A percentile compares a stretch with the other conserved stretches of the same genome.
Evolutionary conservation across 2,329 filamentous ascomycete species (phyloP).

Genomic region (Fusarium camptoceras): DNA sequence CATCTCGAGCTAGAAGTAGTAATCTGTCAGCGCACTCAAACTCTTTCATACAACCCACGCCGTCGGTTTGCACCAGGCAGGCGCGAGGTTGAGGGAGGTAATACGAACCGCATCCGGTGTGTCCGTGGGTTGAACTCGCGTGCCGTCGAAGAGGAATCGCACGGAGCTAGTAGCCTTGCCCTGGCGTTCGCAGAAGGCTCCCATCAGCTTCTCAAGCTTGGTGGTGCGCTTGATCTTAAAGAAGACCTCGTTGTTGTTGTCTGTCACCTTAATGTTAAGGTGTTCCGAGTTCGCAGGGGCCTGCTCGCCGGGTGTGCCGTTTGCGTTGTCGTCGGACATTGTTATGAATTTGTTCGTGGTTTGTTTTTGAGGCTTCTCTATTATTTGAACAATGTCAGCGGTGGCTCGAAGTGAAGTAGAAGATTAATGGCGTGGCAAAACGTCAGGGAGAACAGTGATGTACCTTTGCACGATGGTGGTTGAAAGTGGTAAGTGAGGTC

Average conservation of each 20-base stretch:
- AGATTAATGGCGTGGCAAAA: slow-evolving; percentile 18
- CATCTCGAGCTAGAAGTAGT: slow-evolving; percentile 84
- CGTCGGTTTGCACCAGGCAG: not conserved
- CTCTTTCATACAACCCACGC: not conserved
- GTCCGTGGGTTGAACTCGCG: slow-evolving; percentile 87
- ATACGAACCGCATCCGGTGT: slow-evolving; percentile 88
- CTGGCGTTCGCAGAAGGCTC: slow-evolving; percentile 95
- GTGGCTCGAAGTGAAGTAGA: slow-evolving; percentile 7
- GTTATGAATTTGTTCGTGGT: slow-evolving; percentile 37
- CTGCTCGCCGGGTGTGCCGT: slow-evolving; percentile 62
- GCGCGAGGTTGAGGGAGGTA: not conserved
- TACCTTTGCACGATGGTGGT: slow-evolving; percentile 30
- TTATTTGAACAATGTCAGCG: slow-evolving; percentile 29
- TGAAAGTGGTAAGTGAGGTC: slow-evolving; percentile 4
- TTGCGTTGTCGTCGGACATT: slow-evolving; percentile 62
- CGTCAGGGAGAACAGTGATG: slow-evolving; percentile 2
- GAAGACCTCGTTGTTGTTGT: slow-evolving; percentile 99
- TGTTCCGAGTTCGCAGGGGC: slow-evolving; percentile 75
- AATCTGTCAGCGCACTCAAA: slow-evolving; percentile 20
- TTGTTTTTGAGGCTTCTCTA: slow-evolving; percentile 2
- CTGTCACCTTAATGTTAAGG: slow-evolving; percentile 98
- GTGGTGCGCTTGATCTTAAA: slow-evolving; percentile 99
- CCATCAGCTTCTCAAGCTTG: slow-evolving; percentile 97
- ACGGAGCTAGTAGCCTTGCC: slow-evolving; percentile 88
- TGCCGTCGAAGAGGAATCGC: slow-evolving; percentile 96